phyloP scores from a whole-genome alignment of 192 early-diverging fungal species.

The Gamsiella multidivaricata region DNA sequence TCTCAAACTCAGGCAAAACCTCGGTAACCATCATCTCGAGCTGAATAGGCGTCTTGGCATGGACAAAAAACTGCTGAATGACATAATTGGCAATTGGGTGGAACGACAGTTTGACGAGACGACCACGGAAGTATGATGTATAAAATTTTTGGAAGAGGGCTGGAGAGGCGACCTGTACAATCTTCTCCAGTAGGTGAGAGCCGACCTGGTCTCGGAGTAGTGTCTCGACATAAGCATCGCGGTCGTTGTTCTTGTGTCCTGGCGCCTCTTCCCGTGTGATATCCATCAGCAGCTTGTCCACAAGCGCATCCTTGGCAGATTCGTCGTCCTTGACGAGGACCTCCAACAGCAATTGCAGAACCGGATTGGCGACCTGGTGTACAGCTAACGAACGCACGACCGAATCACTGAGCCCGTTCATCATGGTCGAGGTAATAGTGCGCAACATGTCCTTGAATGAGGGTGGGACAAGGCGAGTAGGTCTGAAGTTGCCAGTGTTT shows the following conservation, averaged over 20 bases:
- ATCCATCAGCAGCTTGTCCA: slow-evolving; percentile 69
- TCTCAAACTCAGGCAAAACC: slow-evolving; percentile 63
- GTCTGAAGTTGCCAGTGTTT: slow-evolving; percentile 29
- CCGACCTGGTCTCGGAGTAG: slow-evolving; percentile 78
- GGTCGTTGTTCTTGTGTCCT: slow-evolving; percentile 51
- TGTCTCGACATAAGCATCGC: slow-evolving; percentile 65
- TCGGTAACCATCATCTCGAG: slow-evolving; percentile 75
- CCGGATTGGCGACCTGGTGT: slow-evolving; percentile 81
- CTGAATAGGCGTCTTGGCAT: slow-evolving; percentile 69
- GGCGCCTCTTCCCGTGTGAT: slow-evolving; percentile 60
- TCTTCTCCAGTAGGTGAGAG: slow-evolving; percentile 83
- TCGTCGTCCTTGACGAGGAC: slow-evolving; percentile 54
- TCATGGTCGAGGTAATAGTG: slow-evolving; percentile 61
- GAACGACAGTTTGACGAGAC: slow-evolving; percentile 68
- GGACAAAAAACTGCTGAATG: slow-evolving; percentile 78
- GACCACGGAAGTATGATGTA: slow-evolving; percentile 69
- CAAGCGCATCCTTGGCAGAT: slow-evolving; percentile 56
- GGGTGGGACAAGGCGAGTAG: slow-evolving; percentile 67
- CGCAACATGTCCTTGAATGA: slow-evolving; percentile 71
- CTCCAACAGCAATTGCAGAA: slow-evolving; percentile 72
- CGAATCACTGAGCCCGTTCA: slow-evolving; percentile 60
- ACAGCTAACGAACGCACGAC: slow-evolving; percentile 68
- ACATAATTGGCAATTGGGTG: slow-evolving; percentile 88
- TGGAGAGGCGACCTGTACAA: slow-evolving; percentile 65
- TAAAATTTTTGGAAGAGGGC: slow-evolving; percentile 72